These are phyloP conservation scores for barrel medic (Medicago truncatula) DNA, from an alignment of 306 rosid species.

Conservation along the genomic window DNA sequence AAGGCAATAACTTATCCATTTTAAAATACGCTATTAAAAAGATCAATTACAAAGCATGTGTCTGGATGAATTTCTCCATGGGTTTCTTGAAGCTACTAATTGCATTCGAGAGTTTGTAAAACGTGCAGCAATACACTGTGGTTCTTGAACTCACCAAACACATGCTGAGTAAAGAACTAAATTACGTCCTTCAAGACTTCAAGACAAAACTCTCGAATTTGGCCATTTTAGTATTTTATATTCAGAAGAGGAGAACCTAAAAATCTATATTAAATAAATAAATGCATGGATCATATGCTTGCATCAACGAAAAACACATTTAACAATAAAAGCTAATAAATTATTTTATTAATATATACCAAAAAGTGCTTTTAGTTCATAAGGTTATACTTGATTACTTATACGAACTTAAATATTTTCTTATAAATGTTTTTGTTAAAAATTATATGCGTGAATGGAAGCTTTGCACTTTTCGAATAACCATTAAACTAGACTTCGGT, in stretches of 20 bases:
- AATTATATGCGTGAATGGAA: not conserved
- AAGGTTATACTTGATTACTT: slow-evolving; percentile 1
- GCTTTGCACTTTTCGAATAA: too few species aligned
- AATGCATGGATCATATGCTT: slow-evolving; percentile 27
- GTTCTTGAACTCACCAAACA: slow-evolving; percentile 16
- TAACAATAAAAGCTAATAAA: not conserved
- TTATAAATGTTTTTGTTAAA: slow-evolving; percentile 20
- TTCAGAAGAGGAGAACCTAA: slow-evolving; percentile 3
- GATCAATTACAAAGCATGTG: slow-evolving; percentile 12
- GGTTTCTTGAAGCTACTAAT: slow-evolving; percentile 7
- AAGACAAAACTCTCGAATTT: slow-evolving; percentile 13
- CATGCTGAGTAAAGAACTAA: slow-evolving; percentile 30
- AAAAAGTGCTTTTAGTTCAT: slow-evolving; percentile 18
- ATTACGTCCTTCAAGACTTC: slow-evolving; percentile 7
- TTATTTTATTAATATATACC: not conserved
- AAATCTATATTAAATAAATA: slow-evolving; percentile 15
- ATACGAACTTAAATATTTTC: slow-evolving; percentile 4
- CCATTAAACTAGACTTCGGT: too few species aligned
- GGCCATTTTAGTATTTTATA: not conserved
- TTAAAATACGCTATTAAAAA: slow-evolving; percentile 7
- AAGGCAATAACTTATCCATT: not conserved
- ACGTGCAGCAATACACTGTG: slow-evolving; percentile 3
- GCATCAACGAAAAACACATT: not conserved
- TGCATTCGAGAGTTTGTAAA: not conserved
- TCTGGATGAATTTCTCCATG: not conserved